These are phyloP conservation scores for Plasmodium relictum DNA, from an alignment of 169 alveolate genomes.

Conservation along the genomic window DNA sequence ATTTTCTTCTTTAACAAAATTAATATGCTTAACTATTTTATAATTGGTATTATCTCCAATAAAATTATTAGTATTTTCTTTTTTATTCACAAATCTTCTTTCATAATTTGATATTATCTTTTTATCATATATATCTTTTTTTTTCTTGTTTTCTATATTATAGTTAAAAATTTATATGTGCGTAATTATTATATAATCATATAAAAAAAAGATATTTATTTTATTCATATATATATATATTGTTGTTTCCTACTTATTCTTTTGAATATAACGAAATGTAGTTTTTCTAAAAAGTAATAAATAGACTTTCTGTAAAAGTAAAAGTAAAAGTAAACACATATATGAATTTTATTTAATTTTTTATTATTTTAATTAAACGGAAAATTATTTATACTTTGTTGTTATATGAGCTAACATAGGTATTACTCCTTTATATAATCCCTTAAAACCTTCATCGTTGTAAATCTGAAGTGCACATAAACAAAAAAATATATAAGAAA, in stretches of 20 bases:
- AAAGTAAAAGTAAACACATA: background rate
- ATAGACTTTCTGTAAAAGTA: conserved; percentile 47
- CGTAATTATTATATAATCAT: background rate
- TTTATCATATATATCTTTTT: conserved; percentile 16
- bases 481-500: background rate
- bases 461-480: conserved; percentile 26
- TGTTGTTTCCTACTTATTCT: conserved; percentile 11
- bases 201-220: background rate
- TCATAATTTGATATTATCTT: conserved; percentile 6
- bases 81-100: conserved; percentile 5
- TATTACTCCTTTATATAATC: conserved; percentile 61
- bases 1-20: conserved; percentile 62
- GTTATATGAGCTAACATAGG: conserved; percentile 72
- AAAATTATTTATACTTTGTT: conserved; percentile 29
- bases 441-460: conserved; percentile 60
- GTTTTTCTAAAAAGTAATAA: conserved; percentile 52
- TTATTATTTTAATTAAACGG: background rate
- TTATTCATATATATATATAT: background rate
- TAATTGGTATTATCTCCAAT: conserved; percentile 44
- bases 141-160: conserved; percentile 15
- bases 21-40: conserved; percentile 45
- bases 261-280: conserved; percentile 26
- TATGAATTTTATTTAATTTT: background rate
- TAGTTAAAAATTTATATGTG: background rate
- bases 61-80: conserved; percentile 46